Conservation (phyloP, 148 eudicot genomes). For the Silene conica region DNA sequence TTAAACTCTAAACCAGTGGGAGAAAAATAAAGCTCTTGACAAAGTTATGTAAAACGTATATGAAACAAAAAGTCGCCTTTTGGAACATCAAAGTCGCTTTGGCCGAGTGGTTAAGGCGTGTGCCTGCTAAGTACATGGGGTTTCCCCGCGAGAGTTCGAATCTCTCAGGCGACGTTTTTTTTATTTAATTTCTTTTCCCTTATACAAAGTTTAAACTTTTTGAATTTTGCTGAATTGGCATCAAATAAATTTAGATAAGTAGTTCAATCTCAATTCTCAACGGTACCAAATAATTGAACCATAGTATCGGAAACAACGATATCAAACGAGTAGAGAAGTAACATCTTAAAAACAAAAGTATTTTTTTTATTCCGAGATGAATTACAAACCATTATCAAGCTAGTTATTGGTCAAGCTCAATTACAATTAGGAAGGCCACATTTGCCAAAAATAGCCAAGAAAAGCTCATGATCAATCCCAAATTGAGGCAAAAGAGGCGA, state of each 20-base stretch:
- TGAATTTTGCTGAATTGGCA: too few relatives aligned
- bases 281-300: too few relatives aligned
- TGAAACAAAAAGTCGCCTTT: too few relatives aligned
- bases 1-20: too few relatives aligned
- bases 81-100: conserved; percentile 32
- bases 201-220: too few relatives aligned
- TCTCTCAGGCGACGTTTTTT: conserved; percentile 90
- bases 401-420: not conserved
- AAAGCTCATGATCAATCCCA: conserved; percentile 13
- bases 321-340: too few relatives aligned
- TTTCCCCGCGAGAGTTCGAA: conserved; percentile 99
- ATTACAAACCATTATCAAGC: not conserved
- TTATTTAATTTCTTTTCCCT: not conserved
- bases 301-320: too few relatives aligned
- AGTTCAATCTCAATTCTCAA: too few relatives aligned
- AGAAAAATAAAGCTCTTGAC: too few relatives aligned
- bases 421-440: conserved; percentile 26
- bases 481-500: conserved; percentile 25
- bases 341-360: not conserved
- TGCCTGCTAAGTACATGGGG: conserved; percentile 99
- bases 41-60: too few relatives aligned
- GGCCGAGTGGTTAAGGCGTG: conserved; percentile 92
- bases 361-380: not conserved
- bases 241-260: too few relatives aligned
- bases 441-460: conserved; percentile 22